Evolutionary conservation across 352 stramenopile genomes (phyloP).

Genomic region (Phytophthora pisi): DNA sequence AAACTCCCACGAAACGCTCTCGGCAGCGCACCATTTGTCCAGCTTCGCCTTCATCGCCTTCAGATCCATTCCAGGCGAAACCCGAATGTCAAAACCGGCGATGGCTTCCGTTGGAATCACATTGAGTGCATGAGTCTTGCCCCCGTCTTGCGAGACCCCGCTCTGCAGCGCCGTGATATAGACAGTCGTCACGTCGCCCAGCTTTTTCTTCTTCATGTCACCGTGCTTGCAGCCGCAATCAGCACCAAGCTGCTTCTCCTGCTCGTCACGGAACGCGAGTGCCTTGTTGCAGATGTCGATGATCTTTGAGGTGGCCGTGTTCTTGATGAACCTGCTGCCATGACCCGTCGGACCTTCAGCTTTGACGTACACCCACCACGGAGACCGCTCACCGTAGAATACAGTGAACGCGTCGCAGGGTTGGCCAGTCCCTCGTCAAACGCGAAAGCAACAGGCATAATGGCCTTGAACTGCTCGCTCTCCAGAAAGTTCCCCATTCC

Average conservation of each 20-base stretch:
- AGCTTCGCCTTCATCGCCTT: constrained; percentile 68
- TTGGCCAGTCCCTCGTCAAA: constrained; percentile 96
- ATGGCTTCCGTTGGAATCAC: constrained; percentile 92
- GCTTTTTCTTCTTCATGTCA: constrained; percentile 89
- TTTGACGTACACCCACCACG: constrained; percentile 93
- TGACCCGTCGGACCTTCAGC: constrained; percentile 80
- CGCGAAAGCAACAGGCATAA: constrained; percentile 88
- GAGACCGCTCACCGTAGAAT: constrained; percentile 96
- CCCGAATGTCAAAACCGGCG: constrained; percentile 95
- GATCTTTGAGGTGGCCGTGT: constrained; percentile 95
- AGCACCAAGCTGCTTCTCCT: constrained; percentile 82
- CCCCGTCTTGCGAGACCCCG: constrained; percentile 84
- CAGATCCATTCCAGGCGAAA: constrained; percentile 89
- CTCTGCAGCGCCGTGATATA: constrained; percentile 95
- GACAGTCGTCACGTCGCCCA: constrained; percentile 96
- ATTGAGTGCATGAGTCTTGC: constrained; percentile 92
- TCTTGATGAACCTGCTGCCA: constrained; percentile 94
- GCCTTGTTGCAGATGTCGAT: constrained; percentile 89
- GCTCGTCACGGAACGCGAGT: constrained; percentile 86
- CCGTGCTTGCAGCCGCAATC: constrained; percentile 90
- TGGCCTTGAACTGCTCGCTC: constrained; percentile 78
- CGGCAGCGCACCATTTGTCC: constrained; percentile 90
- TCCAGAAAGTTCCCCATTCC: constrained; percentile 94
- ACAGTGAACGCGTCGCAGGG: constrained; percentile 90
- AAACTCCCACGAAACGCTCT: constrained; percentile 87